Conservation (phyloP, 257 asterid genomes). For the Coffea eugenioides region DNA sequence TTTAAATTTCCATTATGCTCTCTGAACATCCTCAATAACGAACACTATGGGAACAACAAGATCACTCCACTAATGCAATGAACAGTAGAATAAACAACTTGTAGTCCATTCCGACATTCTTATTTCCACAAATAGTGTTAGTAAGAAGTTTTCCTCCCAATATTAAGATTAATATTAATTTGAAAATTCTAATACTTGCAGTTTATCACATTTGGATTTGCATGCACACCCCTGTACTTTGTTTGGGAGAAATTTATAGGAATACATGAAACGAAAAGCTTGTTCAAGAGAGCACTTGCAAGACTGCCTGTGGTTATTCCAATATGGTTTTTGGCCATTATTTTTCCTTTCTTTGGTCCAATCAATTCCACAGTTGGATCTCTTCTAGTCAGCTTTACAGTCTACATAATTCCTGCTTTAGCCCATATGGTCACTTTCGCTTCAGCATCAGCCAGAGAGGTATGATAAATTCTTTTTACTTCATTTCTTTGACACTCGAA, state of each 20-base stretch:
- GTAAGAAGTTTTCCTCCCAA: no score
- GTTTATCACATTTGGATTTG: slow-evolving; percentile 89
- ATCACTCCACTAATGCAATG: no score
- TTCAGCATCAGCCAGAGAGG: slow-evolving; percentile 81
- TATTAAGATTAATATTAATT: not conserved
- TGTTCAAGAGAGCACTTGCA: slow-evolving; percentile 64
- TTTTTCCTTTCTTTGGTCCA: slow-evolving; percentile 84
- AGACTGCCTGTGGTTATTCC: slow-evolving; percentile 80
- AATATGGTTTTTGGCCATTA: slow-evolving; percentile 77
- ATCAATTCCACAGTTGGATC: slow-evolving; percentile 87
- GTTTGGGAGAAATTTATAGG: slow-evolving; percentile 86
- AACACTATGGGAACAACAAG: no score
- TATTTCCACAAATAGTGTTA: no score
- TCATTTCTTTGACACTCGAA: not conserved
- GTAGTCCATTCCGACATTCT: no score
- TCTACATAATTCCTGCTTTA: slow-evolving; percentile 81
- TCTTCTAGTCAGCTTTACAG: slow-evolving; percentile 87
- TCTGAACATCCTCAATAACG: no score
- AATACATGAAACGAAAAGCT: slow-evolving; percentile 69
- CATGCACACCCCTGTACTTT: slow-evolving; percentile 78
- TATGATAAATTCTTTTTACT: slow-evolving; percentile 17
- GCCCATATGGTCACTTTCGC: slow-evolving; percentile 90
- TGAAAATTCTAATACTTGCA: slow-evolving; percentile 18
- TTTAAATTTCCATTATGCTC: no score
- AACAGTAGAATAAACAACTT: no score